Evolutionary conservation across 768 basidiomycete genomes (phyloP), one percentile per base, ranked within the genome.

Genomic region (Phlegmacium glaucopus): DNA sequence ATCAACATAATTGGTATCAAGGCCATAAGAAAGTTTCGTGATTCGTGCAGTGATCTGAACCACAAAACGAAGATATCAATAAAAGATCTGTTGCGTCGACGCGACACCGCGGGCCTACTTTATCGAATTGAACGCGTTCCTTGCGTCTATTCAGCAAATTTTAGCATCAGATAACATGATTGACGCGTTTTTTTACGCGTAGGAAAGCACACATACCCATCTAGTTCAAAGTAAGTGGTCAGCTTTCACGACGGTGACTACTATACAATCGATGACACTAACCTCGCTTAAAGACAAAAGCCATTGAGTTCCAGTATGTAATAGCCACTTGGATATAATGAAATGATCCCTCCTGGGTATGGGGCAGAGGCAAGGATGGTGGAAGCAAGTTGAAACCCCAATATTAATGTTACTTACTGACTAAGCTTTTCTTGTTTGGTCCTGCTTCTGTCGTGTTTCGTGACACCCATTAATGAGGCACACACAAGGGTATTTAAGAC

Each of bases 121-220:
- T 95, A 61, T 95, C 93, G 59, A 95, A 95, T 58, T 90, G 86
- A 44, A 95, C 88, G 62, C 83, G 86, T 69, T 95, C 93, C 69
- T 92, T 93, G 53, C 92, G 90, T 49, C 85, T 85, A 53, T 9
- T 57, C 35, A 38, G 13, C 16, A 28, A n/a, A 40, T 11, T 53
- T 53, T 29, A 47, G 56, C 59, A 51, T 60, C 42, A 45, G 54
- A 53, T 25, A 32, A 39, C 36, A 26, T 27, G 49, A 54, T 51
- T 17, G 45, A 65, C 70, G 71, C 71, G 69, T 63, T 51, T 40
- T 51, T 40, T 37, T 55, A 63, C 68, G 68, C 70, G 72, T 62
- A 39, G 50, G 39, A 28, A 26, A 18, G 4, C 9, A 34, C 29
- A 70, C 76, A 40, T 59, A 78, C 77, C 76, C 77, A 67, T 78